These are phyloP conservation scores for Stygiomarasmius scandens DNA, from an alignment of 1,284 basidiomycete genomes.

Conservation along the genomic window DNA sequence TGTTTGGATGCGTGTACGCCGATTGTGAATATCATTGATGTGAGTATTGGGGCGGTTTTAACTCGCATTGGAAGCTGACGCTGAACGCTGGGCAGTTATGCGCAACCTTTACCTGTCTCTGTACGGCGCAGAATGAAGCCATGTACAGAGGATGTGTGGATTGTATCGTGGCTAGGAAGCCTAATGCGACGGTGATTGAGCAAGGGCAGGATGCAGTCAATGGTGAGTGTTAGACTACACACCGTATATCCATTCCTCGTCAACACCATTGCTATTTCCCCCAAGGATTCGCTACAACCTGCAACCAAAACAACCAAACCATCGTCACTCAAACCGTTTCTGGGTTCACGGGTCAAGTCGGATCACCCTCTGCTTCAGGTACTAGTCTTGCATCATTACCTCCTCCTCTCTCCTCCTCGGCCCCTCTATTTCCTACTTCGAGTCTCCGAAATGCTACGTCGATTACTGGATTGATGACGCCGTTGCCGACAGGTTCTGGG, in stretches of 20 bases:
- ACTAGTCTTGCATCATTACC: background rate
- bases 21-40: conserved; percentile 8
- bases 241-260: background rate
- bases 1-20: conserved; percentile 12
- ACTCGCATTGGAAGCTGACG: too few species aligned
- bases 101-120: conserved; percentile 20
- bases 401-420: background rate
- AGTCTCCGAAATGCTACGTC: background rate
- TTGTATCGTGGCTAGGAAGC: conserved; percentile 19
- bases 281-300: conserved; percentile 21
- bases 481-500: background rate
- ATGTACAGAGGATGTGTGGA: conserved; percentile 20
- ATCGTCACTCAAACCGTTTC: conserved; percentile 22
- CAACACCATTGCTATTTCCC: background rate
- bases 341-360: conserved; percentile 17
- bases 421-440: background rate
- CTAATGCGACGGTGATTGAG: conserved; percentile 17
- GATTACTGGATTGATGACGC: background rate
- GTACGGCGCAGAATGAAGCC: conserved; percentile 15
- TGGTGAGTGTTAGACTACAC: too few species aligned
- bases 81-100: conserved; percentile 16
- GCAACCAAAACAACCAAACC: conserved; percentile 17
- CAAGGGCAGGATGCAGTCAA: conserved; percentile 23
- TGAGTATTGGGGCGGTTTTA: too few species aligned
- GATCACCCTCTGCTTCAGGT: background rate